Evolutionary conservation across 306 rosid genomes (phyloP), one percentile per base, ranked within the genome.

Genomic region (Coriaria nepalensis): DNA sequence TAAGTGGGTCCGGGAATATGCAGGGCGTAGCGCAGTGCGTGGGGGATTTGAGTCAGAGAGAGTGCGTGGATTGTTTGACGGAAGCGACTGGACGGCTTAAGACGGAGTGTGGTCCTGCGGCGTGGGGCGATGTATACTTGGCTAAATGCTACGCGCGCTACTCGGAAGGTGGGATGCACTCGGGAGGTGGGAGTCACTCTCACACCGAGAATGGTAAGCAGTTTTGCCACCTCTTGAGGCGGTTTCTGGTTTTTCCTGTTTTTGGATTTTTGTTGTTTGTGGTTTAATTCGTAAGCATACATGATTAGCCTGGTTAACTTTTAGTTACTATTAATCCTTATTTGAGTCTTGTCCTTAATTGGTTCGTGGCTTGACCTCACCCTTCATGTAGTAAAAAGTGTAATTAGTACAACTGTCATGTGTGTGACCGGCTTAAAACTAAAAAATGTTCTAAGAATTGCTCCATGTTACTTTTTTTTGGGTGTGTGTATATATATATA

Each of bases 71-170:
- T 63, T 92, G 98, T 32, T 10, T 86, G 5, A 68, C 88, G 0
- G 81, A 68, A 5, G 87, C 98, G 4, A 74, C 80, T 76, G 80
- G 76, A 70, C 83, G 77, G 83, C 66, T 86, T 8, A 82, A 49
- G 63, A 73, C 60, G 0, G 86, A 64, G 7, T 92, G 98, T 35
- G 98, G 86, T 41, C 60, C 72, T 10, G 40, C 81, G 35, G 13
- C 45, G 2, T 92, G 69, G 86, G 96, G 86, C 0, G 72, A 86
- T 38, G 12, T 92, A 41, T 92, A 53, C 64, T 56, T 92, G 75
- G 96, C 88, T 0, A 92, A 82, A 68, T 92, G 98, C 82, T 92
- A 77, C 81, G 93, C 70, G 55, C 83, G 96, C 0, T 82, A 57
- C 73, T 59, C 80, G 14, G 61, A 57, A 55, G 69, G 80, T 65